Evolutionary conservation across 495 filamentous ascomycete genomes (phyloP).

Genomic region (Monascus purpureus): DNA sequence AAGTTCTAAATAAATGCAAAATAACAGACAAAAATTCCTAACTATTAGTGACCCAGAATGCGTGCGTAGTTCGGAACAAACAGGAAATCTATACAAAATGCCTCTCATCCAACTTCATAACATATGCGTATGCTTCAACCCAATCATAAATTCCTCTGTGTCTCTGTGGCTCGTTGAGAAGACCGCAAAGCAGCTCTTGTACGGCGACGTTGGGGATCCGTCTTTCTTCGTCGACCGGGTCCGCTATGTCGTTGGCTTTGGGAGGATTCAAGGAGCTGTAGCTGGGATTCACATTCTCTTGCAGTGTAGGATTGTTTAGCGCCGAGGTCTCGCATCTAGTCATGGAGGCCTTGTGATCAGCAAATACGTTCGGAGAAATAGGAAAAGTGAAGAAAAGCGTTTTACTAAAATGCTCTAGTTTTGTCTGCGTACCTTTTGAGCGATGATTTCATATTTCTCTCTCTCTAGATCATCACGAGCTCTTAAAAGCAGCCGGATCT

Average conservation of each 20-base stretch:
- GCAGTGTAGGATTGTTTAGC: neutral
- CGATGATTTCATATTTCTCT: constrained; percentile 35
- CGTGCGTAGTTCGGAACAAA: too few species aligned
- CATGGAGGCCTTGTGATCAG: neutral
- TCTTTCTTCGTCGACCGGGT: neutral
- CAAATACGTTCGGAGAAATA: neutral
- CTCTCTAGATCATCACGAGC: constrained; percentile 36
- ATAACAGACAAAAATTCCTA: too few species aligned
- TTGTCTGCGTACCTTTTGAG: constrained; percentile 39
- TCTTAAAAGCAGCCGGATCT: constrained; percentile 33
- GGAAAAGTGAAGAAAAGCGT: neutral
- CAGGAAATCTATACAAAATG: too few species aligned
- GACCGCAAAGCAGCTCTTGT: too few species aligned
- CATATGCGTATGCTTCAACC: too few species aligned
- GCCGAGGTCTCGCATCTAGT: neutral
- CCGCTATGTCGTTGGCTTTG: neutral
- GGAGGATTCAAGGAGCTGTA: neutral
- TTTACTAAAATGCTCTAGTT: too few species aligned
- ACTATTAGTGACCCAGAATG: too few species aligned
- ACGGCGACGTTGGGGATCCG: neutral
- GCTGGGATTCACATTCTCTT: neutral
- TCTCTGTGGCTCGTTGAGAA: too few species aligned
- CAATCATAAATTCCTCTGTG: too few species aligned
- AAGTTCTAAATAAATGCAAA: too few species aligned
- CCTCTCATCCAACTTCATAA: too few species aligned